These are phyloP conservation scores for Dactylellina leptospora DNA, from an alignment of 2,329 filamentous ascomycete species.

Conservation along the genomic window DNA sequence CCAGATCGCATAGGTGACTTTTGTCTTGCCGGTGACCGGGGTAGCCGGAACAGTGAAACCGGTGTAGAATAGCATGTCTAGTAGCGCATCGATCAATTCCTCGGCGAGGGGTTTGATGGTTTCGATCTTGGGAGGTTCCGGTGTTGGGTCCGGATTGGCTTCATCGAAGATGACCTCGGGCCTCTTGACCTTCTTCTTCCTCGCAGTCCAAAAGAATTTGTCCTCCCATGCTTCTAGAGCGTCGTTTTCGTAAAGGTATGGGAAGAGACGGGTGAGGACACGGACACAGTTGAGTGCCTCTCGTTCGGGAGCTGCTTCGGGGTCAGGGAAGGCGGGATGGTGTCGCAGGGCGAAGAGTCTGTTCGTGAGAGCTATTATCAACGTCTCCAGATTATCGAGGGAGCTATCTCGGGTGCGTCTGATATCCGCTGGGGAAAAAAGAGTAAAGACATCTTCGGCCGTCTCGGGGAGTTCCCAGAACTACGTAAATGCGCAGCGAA, in stretches of 20 bases:
- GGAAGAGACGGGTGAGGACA: conserved; percentile 85
- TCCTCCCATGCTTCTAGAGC: conserved; percentile 85
- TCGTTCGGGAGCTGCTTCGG: conserved; percentile 80
- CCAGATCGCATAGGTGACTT: conserved; percentile 95
- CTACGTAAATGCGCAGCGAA: conserved; percentile 62
- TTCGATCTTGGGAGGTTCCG: conserved; percentile 62
- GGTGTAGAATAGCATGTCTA: conserved; percentile 90
- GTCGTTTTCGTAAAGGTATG: conserved; percentile 91
- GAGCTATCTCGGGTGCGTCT: conserved; percentile 85
- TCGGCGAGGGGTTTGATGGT: conserved; percentile 87
- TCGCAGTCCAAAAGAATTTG: conserved; percentile 87
- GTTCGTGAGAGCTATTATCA: conserved; percentile 83
- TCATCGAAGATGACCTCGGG: conserved; percentile 82
- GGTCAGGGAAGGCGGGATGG: conserved; percentile 88
- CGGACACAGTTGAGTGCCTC: conserved; percentile 96
- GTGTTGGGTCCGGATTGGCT: conserved; percentile 64
- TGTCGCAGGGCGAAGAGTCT: conserved; percentile 83
- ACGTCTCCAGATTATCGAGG: conserved; percentile 86
- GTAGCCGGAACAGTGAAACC: conserved; percentile 81
- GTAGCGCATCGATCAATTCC: conserved; percentile 86
- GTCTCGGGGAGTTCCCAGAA: conserved; percentile 98
- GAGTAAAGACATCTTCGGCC: conserved; percentile 93
- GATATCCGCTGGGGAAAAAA: conserved; percentile 89
- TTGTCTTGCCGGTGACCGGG: conserved; percentile 74
- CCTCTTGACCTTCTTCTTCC: conserved; percentile 74